Evolutionary conservation across 2,329 filamentous ascomycete species (phyloP), one percentile per base, ranked within the genome.

Genomic region (Meredithiella fracta): DNA sequence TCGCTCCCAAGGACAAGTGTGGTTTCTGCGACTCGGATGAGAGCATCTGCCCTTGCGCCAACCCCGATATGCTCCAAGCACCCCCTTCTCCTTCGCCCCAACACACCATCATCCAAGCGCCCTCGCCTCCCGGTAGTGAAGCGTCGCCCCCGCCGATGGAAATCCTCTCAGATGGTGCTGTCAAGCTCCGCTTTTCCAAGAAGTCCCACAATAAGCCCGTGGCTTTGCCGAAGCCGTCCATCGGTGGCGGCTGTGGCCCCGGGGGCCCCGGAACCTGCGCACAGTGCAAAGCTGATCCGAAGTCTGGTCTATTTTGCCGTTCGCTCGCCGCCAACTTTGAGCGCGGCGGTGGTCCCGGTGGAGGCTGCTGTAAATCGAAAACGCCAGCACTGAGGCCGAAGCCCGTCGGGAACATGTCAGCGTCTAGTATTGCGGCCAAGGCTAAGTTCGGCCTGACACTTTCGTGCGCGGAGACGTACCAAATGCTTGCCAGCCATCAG

Each of bases 271-370:
- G 86, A 8, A 85, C 83, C 15, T 92, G 86, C 64, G 78, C 83
- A 3, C 85, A 91, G 68, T 92, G 86, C 65, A 75, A 83, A 58
- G 73, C 79, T 1, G 86, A 91, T 64, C 85, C 86, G 17, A 83
- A 84, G 64, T 87, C 86, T 2, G 86, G 85, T 1, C 77, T 90
- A 38, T 92, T 92, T 71, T 92, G 86, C 68, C 84, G 86, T 60
- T 83, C 85, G 9, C 78, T 91, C 54, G 85, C 86, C 23, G 85
- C 85, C 59, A 83, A 72, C 61, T 70, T 79, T 59, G 70, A 73
- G 58, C 72, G 71, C 47, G 79, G 81, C 49, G 78, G 76, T 58
- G 72, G 72, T 42, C 66, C 70, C 17, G 40, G 59, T 14, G 79
- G 78, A 14, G 80, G 80, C 37, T 86, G 83, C 67, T 88, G 84